Evolutionary conservation across 768 basidiomycete species (phyloP).

Genomic region (Rhizopogon vinicolor): DNA sequence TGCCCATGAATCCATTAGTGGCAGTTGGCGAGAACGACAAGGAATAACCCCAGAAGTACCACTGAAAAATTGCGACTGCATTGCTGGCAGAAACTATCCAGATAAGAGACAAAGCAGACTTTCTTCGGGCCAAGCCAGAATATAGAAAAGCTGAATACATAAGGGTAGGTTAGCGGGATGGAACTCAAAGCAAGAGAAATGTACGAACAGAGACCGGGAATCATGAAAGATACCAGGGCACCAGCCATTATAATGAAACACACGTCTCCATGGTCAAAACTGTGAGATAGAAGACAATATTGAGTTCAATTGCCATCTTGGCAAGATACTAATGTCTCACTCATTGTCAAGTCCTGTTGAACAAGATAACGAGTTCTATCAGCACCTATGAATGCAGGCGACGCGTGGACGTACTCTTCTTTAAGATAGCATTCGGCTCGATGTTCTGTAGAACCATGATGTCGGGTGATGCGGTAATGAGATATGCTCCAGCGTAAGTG

Average conservation of each 20-base stretch:
- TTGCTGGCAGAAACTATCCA: constrained; percentile 73
- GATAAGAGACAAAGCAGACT: constrained; percentile 64
- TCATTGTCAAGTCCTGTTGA: constrained; percentile 12
- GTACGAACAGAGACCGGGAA: constrained; percentile 61
- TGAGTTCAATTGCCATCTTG: constrained; percentile 4
- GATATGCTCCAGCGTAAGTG: not conserved
- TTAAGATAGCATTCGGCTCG: not conserved
- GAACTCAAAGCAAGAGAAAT: constrained; percentile 2
- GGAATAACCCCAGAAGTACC: constrained; percentile 83
- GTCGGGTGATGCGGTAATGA: not conserved
- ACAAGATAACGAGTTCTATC: constrained; percentile 5
- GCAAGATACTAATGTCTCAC: constrained; percentile 15
- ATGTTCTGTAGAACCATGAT: constrained; percentile 10
- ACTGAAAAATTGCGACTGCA: constrained; percentile 73
- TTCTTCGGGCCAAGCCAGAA: constrained; percentile 69
- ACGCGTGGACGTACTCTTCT: constrained; percentile 10
- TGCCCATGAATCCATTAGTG: constrained; percentile 72
- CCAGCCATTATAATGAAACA: constrained; percentile 66
- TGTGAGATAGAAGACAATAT: constrained; percentile 19
- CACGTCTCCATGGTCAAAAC: constrained; percentile 69
- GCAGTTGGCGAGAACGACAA: constrained; percentile 78
- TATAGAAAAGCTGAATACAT: constrained; percentile 57
- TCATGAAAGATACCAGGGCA: constrained; percentile 75
- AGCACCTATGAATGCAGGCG: not conserved
- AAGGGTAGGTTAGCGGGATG: not conserved